Evolutionary conservation across 805 yeast genomes (phyloP).

Genomic region (Saturnispora galanensis): DNA sequence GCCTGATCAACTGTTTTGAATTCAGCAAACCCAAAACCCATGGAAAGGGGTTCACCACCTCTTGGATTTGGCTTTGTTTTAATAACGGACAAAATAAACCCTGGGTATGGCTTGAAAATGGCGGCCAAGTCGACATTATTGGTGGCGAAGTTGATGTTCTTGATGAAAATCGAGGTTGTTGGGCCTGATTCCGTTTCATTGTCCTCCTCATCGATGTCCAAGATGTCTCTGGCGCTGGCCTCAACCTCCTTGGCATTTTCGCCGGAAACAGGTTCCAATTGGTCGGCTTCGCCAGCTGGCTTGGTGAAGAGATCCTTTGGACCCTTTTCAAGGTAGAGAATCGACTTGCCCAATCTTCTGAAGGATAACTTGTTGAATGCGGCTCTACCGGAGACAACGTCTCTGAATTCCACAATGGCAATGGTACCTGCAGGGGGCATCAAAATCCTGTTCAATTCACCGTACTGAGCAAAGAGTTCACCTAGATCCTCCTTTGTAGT

Average conservation of each 20-base stretch:
- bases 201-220: conserved; percentile 19
- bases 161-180: conserved; percentile 81
- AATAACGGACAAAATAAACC: conserved; percentile 73
- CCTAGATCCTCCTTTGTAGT: conserved; percentile 73
- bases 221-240: conserved; percentile 34
- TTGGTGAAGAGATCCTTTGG: conserved; percentile 71
- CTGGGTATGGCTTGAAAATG: conserved; percentile 60
- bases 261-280: conserved; percentile 21
- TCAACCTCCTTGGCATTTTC: conserved; percentile 34
- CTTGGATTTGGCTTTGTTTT: conserved; percentile 85
- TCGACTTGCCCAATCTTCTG: conserved; percentile 78
- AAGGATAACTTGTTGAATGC: conserved; percentile 86
- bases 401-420: conserved; percentile 85
- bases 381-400: conserved; percentile 71
- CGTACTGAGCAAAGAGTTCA: conserved; percentile 71
- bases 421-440: conserved; percentile 97
- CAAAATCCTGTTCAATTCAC: conserved; percentile 66
- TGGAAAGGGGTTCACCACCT: conserved; percentile 61
- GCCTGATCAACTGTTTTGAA: conserved; percentile 76
- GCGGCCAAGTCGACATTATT: conserved; percentile 45
- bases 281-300: conserved; percentile 34
- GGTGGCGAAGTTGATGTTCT: conserved; percentile 84
- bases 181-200: conserved; percentile 48
- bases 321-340: conserved; percentile 87
- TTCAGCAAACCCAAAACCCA: conserved; percentile 98